Evolutionary conservation across 2,329 filamentous ascomycete species (phyloP), one percentile per base, ranked within the genome.

Genomic region (Mycogone perniciosa): DNA sequence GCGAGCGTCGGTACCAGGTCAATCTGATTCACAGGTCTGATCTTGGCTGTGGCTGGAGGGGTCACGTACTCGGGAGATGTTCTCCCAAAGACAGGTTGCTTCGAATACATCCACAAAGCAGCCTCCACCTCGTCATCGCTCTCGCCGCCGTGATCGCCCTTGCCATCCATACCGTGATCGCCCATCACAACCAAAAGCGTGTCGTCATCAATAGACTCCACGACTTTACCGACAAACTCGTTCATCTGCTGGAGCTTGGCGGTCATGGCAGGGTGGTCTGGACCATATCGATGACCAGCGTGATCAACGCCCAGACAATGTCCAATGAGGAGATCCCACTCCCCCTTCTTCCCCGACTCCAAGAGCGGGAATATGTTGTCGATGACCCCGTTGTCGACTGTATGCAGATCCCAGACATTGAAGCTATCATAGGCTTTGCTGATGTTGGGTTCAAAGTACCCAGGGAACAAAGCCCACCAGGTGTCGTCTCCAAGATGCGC

Each of bases 401-500:
- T 97, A 67, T 97, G 90, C 60, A 99, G 70, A 67, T 99, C 93
- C 89, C 90, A 96, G 6, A 97, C 93, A 63, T 97, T 96, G 72
- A 99, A 95, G 55, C 92, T 97, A 66, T 97, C 92, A 67, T 96
- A 99, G 0, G 93, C 82, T 59, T 78, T 82, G 59, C 91, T 96
- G 51, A 96, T 81, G 51, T 92, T 87, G 7, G 84, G 73, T 66
- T 96, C 85, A 62, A 99, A 99, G 67, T 95, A 90, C n/a, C 79
- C 88, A 0, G 93, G 93, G 65, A 97, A 99, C 11, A 99, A 74
- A 40, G 89, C 80, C 58, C 90, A 88, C 93, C 93, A 99, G 4
- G 93, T 99, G 69, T 99, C 92, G 66, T 99, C 93, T n/a, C 93
- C 93, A 35, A 99, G 74, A 62, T 99, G 95, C 5, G 91, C 93